Percentiles rank a stretch among this genome's conserved stretches.
Evolutionary conservation across 371 early-diverging fungal species (phyloP).

Genomic region (Thermomucor indicae-seudaticae): DNA sequence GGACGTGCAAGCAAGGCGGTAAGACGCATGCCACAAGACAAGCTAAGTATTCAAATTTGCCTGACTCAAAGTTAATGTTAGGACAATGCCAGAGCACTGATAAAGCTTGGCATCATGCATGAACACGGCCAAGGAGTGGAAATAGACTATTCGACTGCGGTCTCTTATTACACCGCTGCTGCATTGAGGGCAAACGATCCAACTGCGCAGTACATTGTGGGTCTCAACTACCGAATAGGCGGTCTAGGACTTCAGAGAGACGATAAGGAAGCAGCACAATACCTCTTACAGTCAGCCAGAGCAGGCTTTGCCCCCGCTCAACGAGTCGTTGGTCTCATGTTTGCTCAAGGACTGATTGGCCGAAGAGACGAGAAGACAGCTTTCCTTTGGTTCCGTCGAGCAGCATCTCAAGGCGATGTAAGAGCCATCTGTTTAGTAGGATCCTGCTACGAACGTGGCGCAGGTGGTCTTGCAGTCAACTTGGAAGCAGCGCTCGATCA

Average conservation of each 20-base stretch:
- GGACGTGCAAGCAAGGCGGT: constrained; percentile 35
- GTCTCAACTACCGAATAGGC: constrained; percentile 31
- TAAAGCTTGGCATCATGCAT: constrained; percentile 40
- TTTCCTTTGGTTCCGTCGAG: constrained; percentile 60
- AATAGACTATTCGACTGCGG: constrained; percentile 22
- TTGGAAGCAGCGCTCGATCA: constrained; percentile 48
- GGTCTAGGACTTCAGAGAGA: constrained; percentile 26
- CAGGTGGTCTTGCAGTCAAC: constrained; percentile 54
- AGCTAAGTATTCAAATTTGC: neutral
- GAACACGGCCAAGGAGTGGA: constrained; percentile 36
- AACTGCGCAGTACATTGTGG: constrained; percentile 35
- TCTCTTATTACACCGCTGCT: constrained; percentile 35
- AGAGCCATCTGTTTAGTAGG: constrained; percentile 70
- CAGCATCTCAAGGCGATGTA: constrained; percentile 62
- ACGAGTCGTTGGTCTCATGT: constrained; percentile 36
- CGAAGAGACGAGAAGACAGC: constrained; percentile 47
- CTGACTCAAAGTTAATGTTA: constrained; percentile 3
- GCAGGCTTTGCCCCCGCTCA: constrained; percentile 36
- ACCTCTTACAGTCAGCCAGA: constrained; percentile 27
- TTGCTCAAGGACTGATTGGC: constrained; percentile 18
- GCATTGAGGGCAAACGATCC: constrained; percentile 22
- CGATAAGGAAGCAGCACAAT: constrained; percentile 23
- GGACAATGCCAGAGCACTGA: constrained; percentile 35
- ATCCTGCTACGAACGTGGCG: constrained; percentile 68
- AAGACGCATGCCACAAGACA: constrained; percentile 1